A percentile compares a stretch with the other conserved stretches of the same genome.
phyloP scores from a whole-genome alignment of 306 rosid species.

The Gastrolobium villosum region DNA sequence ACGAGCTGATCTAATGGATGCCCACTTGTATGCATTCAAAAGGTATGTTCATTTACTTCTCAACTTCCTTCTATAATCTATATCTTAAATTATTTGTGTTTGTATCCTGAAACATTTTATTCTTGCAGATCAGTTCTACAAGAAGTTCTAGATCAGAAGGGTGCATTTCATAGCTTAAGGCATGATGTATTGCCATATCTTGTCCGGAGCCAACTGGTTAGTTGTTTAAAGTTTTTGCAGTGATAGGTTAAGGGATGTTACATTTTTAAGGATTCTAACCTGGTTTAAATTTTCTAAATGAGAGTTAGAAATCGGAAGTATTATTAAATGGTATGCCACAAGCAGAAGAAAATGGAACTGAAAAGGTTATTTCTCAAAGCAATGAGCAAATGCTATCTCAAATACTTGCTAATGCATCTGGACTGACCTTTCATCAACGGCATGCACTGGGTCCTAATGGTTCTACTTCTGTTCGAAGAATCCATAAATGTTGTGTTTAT shows the following conservation, averaged over 20 bases:
- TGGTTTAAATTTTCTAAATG: constrained; percentile 53
- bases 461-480: constrained; percentile 58
- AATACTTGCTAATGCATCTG: constrained; percentile 84
- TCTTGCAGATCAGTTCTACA: constrained; percentile 82
- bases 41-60: constrained; percentile 62
- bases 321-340: constrained; percentile 66
- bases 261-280: constrained; percentile 51
- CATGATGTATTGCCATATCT: constrained; percentile 94
- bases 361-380: constrained; percentile 69
- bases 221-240: constrained; percentile 57
- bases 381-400: constrained; percentile 70
- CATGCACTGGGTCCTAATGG: constrained; percentile 61
- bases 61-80: constrained; percentile 9
- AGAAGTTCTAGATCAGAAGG: constrained; percentile 82
- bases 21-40: constrained; percentile 94
- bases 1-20: constrained; percentile 96
- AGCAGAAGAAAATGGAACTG: constrained; percentile 82
- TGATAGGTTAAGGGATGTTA: constrained; percentile 36
- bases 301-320: constrained; percentile 80
- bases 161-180: constrained; percentile 80
- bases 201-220: constrained; percentile 94
- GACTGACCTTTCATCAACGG: constrained; percentile 74
- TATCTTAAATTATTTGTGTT: constrained; percentile 29
- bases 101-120: constrained; percentile 40
- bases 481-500: constrained; percentile 97